These are phyloP conservation scores for Colletotrichum karsti DNA, from an alignment of 2,329 filamentous ascomycete species.

Conservation along the genomic window DNA sequence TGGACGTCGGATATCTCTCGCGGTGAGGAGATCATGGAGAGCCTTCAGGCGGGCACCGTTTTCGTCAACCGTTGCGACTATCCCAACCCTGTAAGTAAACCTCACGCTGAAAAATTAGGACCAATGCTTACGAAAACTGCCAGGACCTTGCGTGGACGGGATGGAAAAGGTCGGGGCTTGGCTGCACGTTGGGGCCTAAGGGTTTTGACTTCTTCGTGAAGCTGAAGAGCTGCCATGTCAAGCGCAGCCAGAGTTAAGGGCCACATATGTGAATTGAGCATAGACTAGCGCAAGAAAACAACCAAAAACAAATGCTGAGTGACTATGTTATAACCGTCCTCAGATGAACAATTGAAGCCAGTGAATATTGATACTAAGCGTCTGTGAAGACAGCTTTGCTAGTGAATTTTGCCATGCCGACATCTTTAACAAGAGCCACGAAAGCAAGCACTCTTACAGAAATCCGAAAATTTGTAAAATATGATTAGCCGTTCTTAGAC, in stretches of 20 bases:
- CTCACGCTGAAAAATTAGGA: not conserved
- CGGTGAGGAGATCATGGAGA: not conserved
- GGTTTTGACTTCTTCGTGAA: conserved; percentile 96
- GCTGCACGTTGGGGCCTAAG: conserved; percentile 87
- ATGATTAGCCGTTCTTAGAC: too few relatives aligned
- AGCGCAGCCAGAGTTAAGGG: not conserved
- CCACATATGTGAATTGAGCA: too few relatives aligned
- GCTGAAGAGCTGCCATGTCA: conserved; percentile 78
- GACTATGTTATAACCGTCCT: too few relatives aligned
- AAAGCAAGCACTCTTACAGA: too few relatives aligned
- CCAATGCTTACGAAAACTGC: conserved; percentile 56
- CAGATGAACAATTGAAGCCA: too few relatives aligned
- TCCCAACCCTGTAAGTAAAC: not conserved
- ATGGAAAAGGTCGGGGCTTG: conserved; percentile 95
- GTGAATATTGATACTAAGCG: too few relatives aligned
- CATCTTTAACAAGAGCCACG: too few relatives aligned
- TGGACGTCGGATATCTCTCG: conserved; percentile 67
- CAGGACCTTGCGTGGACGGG: conserved; percentile 97
- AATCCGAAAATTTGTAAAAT: too few relatives aligned
- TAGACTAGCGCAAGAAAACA: too few relatives aligned
- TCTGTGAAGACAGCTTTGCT: too few relatives aligned
- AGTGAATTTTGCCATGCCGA: too few relatives aligned
- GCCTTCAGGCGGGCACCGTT: not conserved
- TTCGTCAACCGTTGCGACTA: not conserved
- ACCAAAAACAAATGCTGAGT: too few relatives aligned